Evolutionary conservation across 225 moss, liverwort and hornwort genomes (phyloP), one percentile per base, ranked within the genome.

Genomic region (Pseudisothecium myosuroides): DNA sequence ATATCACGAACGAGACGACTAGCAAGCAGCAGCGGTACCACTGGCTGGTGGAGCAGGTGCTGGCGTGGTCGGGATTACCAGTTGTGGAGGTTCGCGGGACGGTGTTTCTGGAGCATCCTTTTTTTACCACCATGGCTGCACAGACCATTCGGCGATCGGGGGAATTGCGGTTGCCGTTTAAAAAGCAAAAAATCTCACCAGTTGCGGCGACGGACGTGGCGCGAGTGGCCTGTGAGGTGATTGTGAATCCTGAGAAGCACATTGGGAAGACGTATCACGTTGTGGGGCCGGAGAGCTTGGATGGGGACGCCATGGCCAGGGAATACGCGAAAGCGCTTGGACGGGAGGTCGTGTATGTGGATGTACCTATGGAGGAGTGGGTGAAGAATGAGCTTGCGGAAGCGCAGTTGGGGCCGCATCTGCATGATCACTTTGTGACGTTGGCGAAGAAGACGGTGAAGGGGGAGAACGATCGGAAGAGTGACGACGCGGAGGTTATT

Each of bases 1-100:
- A 87, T 16, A 89, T 89, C 50, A 87, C 91, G 41, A 83, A 86
- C 22, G 65, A 76, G 50, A 79, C 62, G 52, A 83, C 81, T 6
- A 89, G 86, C 29, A 87, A 85, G 52, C 89, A 86, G 81, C 89
- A 89, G 20, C 89, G 81, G 5, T 86, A 86, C 9, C 89, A 89
- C 74, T 91, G 91, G 91, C 73, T 91, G 56, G 83, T 89, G 47
- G 91, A 91, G 87, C 87, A 91, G 80, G 89, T 45, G 64, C 73
- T 91, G 63, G 52, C 83, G 20, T 91, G 91, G 92, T 92, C 90
- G 19, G 90, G 90, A 5, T 26, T 92, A 34, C 85, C 92, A 28
- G 76, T 90, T 5, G 87, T 87, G 77, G 87, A 89, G 50, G 19
- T 92, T 39, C 84, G 92, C 20, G 87, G 67, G 31, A 92, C 92